A percentile compares a stretch with the other conserved stretches of the same genome.
These are phyloP conservation scores for Apophysomyces sp. DNA, from an alignment of 371 early-diverging fungal genomes.

Conservation along the genomic window DNA sequence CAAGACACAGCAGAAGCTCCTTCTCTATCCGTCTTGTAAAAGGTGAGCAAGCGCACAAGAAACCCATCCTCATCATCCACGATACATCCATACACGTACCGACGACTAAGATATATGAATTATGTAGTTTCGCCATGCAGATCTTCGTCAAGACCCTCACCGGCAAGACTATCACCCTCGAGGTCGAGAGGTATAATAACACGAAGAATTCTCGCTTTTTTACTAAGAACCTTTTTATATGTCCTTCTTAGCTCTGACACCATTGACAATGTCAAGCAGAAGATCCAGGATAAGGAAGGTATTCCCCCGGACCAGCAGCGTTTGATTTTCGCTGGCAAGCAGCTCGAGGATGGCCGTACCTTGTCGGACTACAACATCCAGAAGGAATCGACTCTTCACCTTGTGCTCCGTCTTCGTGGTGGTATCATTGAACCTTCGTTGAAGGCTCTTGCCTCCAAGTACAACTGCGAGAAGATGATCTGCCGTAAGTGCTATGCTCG, in stretches of 20 bases:
- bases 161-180: slow-evolving; percentile 94
- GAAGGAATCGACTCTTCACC: slow-evolving; percentile 98
- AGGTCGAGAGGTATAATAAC: slow-evolving; percentile 80
- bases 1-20: neutral
- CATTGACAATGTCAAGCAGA: slow-evolving; percentile 82
- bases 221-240: slow-evolving; percentile 27
- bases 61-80: neutral
- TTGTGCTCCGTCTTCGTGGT: slow-evolving; percentile 98
- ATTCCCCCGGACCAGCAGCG: slow-evolving; percentile 99
- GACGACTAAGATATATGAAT: neutral
- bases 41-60: neutral
- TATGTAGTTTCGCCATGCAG: slow-evolving; percentile 50
- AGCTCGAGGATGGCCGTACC: slow-evolving; percentile 98
- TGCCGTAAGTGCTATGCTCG: slow-evolving; percentile 99
- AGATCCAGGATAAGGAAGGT: slow-evolving; percentile 98
- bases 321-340: slow-evolving; percentile 99
- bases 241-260: slow-evolving; percentile 46
- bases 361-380: slow-evolving; percentile 90
- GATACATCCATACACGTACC: neutral
- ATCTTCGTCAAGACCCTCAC: slow-evolving; percentile 90
- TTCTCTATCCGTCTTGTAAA: slow-evolving; percentile 3
- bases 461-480: slow-evolving; percentile 99
- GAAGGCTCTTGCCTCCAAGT: slow-evolving; percentile 97
- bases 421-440: slow-evolving; percentile 96
- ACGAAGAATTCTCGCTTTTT: slow-evolving; percentile 26